phyloP scores from a whole-genome alignment of 2,329 filamentous ascomycete genomes.

The Ophiostoma triangulosporum region DNA sequence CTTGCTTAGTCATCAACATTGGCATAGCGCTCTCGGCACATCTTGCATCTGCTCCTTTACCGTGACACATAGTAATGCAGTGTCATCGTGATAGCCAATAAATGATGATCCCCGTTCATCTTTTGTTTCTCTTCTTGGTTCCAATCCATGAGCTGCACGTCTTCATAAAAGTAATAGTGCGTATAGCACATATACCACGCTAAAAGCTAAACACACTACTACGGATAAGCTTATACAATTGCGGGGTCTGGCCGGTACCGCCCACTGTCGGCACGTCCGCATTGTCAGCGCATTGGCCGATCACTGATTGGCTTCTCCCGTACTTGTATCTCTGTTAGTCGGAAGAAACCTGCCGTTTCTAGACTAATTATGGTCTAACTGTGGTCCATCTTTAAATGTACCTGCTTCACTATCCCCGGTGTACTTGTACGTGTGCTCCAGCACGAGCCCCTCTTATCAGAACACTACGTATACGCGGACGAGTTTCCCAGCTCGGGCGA shows the following conservation, averaged over 20 bases:
- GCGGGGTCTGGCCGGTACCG: conserved; percentile 7
- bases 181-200: background rate
- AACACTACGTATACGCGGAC: background rate
- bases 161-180: too few relatives aligned
- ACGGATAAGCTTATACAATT: background rate
- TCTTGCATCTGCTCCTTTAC: too few relatives aligned
- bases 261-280: background rate
- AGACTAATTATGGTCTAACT: too few relatives aligned
- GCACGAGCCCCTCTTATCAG: background rate
- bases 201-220: background rate
- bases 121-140: too few relatives aligned
- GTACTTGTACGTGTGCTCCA: background rate
- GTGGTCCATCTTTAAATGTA: background rate
- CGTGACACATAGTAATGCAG: too few relatives aligned
- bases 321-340: too few relatives aligned
- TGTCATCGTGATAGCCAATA: too few relatives aligned
- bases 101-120: too few relatives aligned
- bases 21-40: too few relatives aligned
- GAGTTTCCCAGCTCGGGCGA: background rate
- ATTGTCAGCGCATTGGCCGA: background rate
- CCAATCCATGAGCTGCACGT: too few relatives aligned
- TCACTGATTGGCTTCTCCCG: background rate
- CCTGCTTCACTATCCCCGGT: background rate
- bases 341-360: too few relatives aligned
- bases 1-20: too few relatives aligned